A percentile compares a stretch with the other conserved stretches of the same genome.
phyloP scores from a whole-genome alignment of 768 basidiomycete species.

The Trametes coccinea region DNA sequence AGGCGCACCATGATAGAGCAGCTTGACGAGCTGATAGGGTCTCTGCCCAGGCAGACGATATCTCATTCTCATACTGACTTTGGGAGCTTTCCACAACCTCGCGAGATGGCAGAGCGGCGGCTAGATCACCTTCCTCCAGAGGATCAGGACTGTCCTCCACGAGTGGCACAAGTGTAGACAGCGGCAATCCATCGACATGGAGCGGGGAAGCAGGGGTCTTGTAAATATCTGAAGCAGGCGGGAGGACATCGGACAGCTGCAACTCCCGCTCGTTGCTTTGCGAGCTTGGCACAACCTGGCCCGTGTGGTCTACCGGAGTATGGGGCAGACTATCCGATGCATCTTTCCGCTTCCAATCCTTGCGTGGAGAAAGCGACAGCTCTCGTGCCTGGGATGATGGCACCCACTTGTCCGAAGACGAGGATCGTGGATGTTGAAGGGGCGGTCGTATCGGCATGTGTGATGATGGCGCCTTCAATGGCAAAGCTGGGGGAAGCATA shows the following conservation, averaged over 20 bases:
- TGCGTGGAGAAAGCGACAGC: neutral
- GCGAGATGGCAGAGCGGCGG: neutral
- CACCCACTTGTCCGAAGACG: conserved; percentile 9
- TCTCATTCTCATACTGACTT: conserved; percentile 34
- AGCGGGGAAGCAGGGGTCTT: neutral
- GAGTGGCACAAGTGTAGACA: neutral
- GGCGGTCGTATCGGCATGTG: neutral
- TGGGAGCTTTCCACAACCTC: conserved; percentile 34
- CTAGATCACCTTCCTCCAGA: neutral
- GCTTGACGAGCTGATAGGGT: neutral
- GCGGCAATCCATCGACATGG: neutral
- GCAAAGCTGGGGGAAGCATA: conserved; percentile 13
- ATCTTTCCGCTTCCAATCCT: neutral
- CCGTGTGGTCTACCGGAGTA: neutral
- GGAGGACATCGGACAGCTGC: neutral
- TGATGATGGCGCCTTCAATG: neutral
- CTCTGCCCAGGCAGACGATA: conserved; percentile 11
- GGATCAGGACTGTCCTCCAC: neutral
- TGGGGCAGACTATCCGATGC: neutral
- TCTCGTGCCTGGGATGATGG: conserved; percentile 27
- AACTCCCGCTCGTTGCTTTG: conserved; percentile 25
- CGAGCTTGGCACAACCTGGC: conserved; percentile 22
- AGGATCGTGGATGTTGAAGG: neutral
- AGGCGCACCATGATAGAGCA: neutral
- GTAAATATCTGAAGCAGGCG: neutral